Evolutionary conservation across 352 stramenopile species (phyloP), one percentile per base, ranked within the genome.

Genomic region (Lagenidium sp.): DNA sequence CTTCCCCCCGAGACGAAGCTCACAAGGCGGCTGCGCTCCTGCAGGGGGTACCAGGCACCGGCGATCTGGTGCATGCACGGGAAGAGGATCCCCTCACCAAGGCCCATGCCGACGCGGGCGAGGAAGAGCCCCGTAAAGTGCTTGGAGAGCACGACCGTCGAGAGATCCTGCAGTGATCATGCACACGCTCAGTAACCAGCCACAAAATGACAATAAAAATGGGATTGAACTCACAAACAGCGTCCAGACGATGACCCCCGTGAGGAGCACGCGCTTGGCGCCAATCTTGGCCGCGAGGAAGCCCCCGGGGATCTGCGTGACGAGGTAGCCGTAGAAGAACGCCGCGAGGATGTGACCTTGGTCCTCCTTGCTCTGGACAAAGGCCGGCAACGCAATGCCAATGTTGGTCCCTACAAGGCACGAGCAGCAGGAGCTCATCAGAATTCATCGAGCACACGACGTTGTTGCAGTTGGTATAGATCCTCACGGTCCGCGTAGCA

Each of bases 271-370:
- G 34, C 47, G 46, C 50, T 94, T 92, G 20, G 76, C 74, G 7
- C 82, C 82, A 36, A 86, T 56, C 36, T 62, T 78, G 19, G 65
- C 60, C 31, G 79, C 74, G 18, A 86, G 66, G 56, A 73, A 89
- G n/a, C 77, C 82, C 24, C 82, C 82, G 4, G 71, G 54, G 36
- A 90, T 82, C 79, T 94, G 82, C 7, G 82, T 94, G 50, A 70
- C 65, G 64, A 94, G 77, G 57, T 94, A 94, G 34, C 82, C 82
- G 35, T 89, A 94, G 59, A 90, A 94, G 55, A 94, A 94, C 19
- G 79, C 71, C 12, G 79, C 84, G 26, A 94, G 63, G 32, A 94
- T 64, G 48, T 87, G 72, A 0, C 82, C 79, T 47, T 94, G 82
- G 39, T 86, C 68, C 16, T 66, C 67, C 47, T 89, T 89, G 57